Percentiles rank a stretch among this genome's conserved stretches.
Conservation (phyloP, 352 stramenopile genomes). For the Phytophthora cactorum region DNA sequence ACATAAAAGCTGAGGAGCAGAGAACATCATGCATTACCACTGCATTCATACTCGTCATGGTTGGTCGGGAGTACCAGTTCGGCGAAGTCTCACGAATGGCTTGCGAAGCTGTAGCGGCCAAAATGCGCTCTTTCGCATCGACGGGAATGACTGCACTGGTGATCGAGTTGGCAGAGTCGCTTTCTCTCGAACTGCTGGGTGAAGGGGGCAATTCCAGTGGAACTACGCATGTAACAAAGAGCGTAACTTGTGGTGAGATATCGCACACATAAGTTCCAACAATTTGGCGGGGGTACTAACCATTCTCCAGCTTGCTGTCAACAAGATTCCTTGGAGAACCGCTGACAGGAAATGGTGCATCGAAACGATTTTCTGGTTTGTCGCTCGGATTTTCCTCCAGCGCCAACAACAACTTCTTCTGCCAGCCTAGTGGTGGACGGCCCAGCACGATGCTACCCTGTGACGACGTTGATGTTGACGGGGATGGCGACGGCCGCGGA, state of each 20-base stretch:
- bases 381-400: constrained; percentile 11
- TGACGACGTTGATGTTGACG: constrained; percentile 45
- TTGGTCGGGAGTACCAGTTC: constrained; percentile 9
- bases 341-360: background rate
- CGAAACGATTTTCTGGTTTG: background rate
- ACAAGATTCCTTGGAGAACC: background rate
- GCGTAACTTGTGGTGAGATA: background rate
- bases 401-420: constrained; percentile 40
- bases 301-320: background rate
- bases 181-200: constrained; percentile 20
- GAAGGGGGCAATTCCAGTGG: constrained; percentile 7
- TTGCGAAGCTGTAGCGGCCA: constrained; percentile 28
- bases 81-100: constrained; percentile 4
- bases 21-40: background rate
- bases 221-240: constrained; percentile 1
- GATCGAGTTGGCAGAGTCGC: constrained; percentile 18
- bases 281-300: constrained; percentile 15
- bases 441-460: constrained; percentile 46
- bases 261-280: background rate
- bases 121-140: constrained; percentile 43
- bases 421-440: constrained; percentile 48
- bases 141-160: constrained; percentile 22
- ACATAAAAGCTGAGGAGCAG: background rate
- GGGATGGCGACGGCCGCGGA: constrained; percentile 20
- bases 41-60: constrained; percentile 12